phyloP scores from a whole-genome alignment of 139 green algal genomes.

The Chlorella vulgaris region DNA sequence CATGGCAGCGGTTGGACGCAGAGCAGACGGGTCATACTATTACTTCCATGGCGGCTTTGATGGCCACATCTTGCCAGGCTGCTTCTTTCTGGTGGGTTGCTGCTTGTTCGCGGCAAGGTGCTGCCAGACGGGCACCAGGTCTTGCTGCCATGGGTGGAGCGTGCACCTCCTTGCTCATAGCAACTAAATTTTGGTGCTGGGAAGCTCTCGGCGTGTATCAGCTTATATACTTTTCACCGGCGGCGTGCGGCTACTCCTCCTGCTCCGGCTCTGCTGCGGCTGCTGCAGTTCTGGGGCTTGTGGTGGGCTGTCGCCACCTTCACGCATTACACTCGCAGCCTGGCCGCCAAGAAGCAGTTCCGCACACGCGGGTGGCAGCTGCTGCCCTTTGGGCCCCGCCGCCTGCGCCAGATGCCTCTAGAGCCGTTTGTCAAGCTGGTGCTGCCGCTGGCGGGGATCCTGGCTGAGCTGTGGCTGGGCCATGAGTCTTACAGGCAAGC shows the following conservation, averaged over 20 bases:
- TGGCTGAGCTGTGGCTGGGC: slow-evolving; percentile 66
- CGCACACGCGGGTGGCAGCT: slow-evolving; percentile 43
- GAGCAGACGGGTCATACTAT: slow-evolving; percentile 15
- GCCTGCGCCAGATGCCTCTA: slow-evolving; percentile 39
- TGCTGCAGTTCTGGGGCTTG: slow-evolving; percentile 47
- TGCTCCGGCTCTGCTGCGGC: too few species aligned
- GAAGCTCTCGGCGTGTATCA: too few species aligned
- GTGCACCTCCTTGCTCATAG: too few species aligned
- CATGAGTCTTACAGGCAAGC: slow-evolving; percentile 52
- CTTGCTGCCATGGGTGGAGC: too few species aligned
- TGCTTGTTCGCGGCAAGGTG: too few species aligned
- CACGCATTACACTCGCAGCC: slow-evolving; percentile 24
- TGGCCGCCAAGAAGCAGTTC: slow-evolving; percentile 40
- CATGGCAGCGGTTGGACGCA: background rate
- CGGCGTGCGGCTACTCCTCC: too few species aligned
- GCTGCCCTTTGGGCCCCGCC: slow-evolving; percentile 19
- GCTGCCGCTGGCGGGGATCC: slow-evolving; percentile 57
- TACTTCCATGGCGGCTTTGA: slow-evolving; percentile 54
- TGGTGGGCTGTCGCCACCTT: slow-evolving; percentile 60
- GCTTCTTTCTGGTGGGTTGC: slow-evolving; percentile 47
- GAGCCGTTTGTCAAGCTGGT: slow-evolving; percentile 64
- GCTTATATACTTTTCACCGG: too few species aligned
- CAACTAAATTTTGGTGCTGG: too few species aligned
- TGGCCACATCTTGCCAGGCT: slow-evolving; percentile 57
- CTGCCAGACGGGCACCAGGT: too few species aligned